These are phyloP conservation scores for Phaseolus lunatus DNA, from an alignment of 306 rosid genomes.

Conservation along the genomic window DNA sequence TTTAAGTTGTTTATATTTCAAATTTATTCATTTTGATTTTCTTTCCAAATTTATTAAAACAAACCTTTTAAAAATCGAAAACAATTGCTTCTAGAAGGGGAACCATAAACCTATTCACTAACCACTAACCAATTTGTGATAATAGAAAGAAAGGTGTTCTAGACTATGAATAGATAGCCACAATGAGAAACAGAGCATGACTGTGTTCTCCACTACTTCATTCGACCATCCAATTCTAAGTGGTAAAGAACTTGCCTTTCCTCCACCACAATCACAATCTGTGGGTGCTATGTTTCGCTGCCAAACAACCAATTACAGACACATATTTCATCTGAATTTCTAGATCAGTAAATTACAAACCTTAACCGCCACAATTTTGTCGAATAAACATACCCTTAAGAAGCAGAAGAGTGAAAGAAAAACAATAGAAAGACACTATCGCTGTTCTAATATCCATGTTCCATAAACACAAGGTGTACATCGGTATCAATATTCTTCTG, in stretches of 20 bases:
- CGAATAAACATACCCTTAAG: not conserved
- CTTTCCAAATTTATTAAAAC: not conserved
- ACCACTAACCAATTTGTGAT: not conserved
- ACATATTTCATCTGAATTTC: not conserved
- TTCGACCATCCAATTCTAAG: not conserved
- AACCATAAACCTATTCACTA: slow-evolving; percentile 1
- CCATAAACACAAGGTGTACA: not conserved
- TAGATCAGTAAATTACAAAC: not conserved
- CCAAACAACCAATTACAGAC: not conserved
- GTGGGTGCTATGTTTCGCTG: too few relatives aligned
- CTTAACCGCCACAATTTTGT: not conserved
- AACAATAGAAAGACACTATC: too few relatives aligned
- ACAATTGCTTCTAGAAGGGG: not conserved
- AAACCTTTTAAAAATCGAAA: too few relatives aligned
- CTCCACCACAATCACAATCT: not conserved
- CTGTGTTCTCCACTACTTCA: not conserved
- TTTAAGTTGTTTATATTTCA: too few relatives aligned
- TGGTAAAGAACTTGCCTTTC: not conserved
- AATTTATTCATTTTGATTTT: not conserved
- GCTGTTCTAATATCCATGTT: too few relatives aligned
- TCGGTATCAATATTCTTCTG: not conserved
- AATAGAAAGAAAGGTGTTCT: not conserved
- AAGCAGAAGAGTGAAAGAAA: not conserved
- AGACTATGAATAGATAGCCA: not conserved
- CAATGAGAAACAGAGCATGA: not conserved